Base-by-base conservation (phyloP, 495 filamentous ascomycete genomes). In the Xylaria palmicola region DNA sequence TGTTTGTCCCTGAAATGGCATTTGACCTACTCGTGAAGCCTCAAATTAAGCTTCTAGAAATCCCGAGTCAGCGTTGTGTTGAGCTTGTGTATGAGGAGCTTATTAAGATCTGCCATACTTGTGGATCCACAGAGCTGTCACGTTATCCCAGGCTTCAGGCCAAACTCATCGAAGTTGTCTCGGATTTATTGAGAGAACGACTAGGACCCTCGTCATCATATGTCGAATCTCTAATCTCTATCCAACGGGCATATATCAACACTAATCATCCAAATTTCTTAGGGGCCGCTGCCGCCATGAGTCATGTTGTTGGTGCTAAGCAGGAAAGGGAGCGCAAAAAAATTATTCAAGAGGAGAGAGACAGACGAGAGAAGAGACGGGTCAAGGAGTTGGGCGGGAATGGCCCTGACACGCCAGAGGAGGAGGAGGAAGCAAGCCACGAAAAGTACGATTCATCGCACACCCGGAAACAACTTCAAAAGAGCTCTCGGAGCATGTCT, bases 241-340 rank as follows among this genome's bases (percentile, higher is more conserved):
- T 99, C 32, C 94, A 99, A 75, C 84, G 94, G 60, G 94, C 94
- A 15, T 99, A 99, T 73, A 97, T 99, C 74, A 99, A 99, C 75
- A 99, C 94, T 40, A 99, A 99, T 71, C 94, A 99, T 66, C 94
- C 94, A 32, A 99, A 99, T 68, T 99, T 99, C 79, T 84, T 97
- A 20, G 95, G 94, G 43, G 94, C 94, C 10, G 93, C 94, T 6
- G 93, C 92, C n/a, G 94, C 94, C 26, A 99, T 99, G 94, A 91
- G 90, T 56, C 89, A 92, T 9, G 93, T 98, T 50, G 93, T 99
- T 37, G 89, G 87, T 67, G 91, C 88, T 68, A 95, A 92, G 73
- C 91, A 97, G 69, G 93, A 99, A 60, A 87, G 92, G 70, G 94
- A 98, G 70, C 85, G 90, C 70, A 92, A 92, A 71, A 85, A 82